Conservation (phyloP, 1,139 yeast species). For the Scheffersomyces parashehatae region DNA sequence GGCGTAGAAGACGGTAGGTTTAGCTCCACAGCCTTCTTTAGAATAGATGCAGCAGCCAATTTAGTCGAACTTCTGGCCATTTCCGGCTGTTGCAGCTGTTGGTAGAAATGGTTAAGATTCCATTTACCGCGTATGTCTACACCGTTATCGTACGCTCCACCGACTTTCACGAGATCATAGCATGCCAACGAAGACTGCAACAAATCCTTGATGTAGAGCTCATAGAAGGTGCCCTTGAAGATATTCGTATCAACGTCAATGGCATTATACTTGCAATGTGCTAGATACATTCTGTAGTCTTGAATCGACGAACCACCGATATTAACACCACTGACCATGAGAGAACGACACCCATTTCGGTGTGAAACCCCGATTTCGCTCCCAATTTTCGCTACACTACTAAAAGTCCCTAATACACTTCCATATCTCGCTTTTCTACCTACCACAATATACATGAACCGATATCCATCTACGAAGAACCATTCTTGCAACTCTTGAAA, state of each 20-base stretch:
- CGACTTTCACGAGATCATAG: constrained; percentile 42
- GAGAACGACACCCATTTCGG: too few species aligned
- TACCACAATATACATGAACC: too few species aligned
- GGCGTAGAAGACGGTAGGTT: constrained; percentile 4
- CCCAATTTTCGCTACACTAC: too few species aligned
- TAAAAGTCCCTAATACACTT: too few species aligned
- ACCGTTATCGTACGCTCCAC: constrained; percentile 77
- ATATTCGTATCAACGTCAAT: constrained; percentile 40
- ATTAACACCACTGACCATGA: too few species aligned
- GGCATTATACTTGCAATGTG: constrained; percentile 25
- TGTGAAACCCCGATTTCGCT: too few species aligned
- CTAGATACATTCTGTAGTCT: constrained; percentile 29
- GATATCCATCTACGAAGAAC: too few species aligned
- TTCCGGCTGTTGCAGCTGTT: constrained; percentile 2
- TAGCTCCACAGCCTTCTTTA: background rate
- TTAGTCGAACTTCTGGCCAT: background rate
- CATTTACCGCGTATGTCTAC: constrained; percentile 66
- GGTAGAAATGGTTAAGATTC: constrained; percentile 42
- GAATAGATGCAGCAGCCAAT: background rate
- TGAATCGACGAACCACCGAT: constrained; percentile 11
- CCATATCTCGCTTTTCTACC: too few species aligned
- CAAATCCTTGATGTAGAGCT: constrained; percentile 52
- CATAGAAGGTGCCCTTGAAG: constrained; percentile 72
- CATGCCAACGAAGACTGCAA: constrained; percentile 43
- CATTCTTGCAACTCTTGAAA: too few species aligned